A percentile compares a stretch with the other conserved stretches of the same genome.
Evolutionary conservation across 225 moss, liverwort and hornwort genomes (phyloP).

Genomic region (Antitrichia curtipendula): DNA sequence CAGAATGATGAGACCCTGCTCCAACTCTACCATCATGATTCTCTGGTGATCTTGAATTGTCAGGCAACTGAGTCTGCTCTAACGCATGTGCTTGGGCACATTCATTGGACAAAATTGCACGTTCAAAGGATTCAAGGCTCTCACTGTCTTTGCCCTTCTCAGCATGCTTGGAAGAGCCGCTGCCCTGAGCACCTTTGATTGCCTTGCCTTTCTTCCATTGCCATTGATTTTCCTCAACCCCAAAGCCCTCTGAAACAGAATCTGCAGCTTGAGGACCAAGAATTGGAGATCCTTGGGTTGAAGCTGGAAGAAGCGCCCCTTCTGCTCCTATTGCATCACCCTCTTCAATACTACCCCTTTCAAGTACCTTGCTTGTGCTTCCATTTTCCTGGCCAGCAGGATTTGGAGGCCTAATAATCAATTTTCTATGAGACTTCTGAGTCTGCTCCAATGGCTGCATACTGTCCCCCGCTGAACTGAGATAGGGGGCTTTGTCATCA

Average conservation of each 20-base stretch:
- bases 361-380: slow-evolving; percentile 18
- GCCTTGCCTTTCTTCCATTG: slow-evolving; percentile 93
- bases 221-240: slow-evolving; percentile 35
- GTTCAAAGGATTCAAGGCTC: slow-evolving; percentile 17
- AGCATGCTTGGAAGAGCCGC: slow-evolving; percentile 21
- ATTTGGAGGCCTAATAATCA: slow-evolving; percentile 71
- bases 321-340: slow-evolving; percentile 6
- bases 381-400: slow-evolving; percentile 29
- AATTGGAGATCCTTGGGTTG: slow-evolving; percentile 2
- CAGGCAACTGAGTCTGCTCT: slow-evolving; percentile 15
- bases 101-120: slow-evolving; percentile 3
- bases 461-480: background rate
- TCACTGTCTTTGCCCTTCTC: slow-evolving; percentile 9
- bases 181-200: slow-evolving; percentile 49
- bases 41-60: background rate
- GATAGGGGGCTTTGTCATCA: background rate
- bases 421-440: slow-evolving; percentile 46
- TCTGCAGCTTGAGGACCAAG: background rate
- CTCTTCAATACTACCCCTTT: slow-evolving; percentile 24
- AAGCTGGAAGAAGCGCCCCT: background rate
- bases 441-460: slow-evolving; percentile 14
- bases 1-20: background rate
- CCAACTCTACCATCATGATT: background rate
- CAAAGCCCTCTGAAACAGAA: slow-evolving; percentile 20
- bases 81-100: background rate